These are phyloP conservation scores for Wickerhamomyces sp. DNA, from an alignment of 1,139 yeast species.

Conservation along the genomic window DNA sequence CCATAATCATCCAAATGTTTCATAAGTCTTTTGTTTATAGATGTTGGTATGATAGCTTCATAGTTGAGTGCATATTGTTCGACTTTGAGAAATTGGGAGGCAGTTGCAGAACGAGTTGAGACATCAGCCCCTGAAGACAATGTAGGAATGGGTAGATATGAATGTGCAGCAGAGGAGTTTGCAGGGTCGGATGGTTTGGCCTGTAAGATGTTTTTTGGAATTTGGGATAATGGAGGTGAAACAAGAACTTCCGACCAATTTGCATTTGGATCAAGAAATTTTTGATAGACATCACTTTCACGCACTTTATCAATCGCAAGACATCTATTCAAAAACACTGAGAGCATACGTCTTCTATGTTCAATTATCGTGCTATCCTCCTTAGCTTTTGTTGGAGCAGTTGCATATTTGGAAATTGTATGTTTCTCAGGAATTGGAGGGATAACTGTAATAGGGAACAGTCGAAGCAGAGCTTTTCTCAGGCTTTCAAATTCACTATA, in stretches of 20 bases:
- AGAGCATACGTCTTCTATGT: constrained; percentile 66
- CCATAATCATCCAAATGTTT: constrained; percentile 60
- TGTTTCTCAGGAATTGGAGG: constrained; percentile 94
- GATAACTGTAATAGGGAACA: constrained; percentile 77
- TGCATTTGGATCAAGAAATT: constrained; percentile 76
- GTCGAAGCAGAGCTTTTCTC: constrained; percentile 55
- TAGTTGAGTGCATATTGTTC: constrained; percentile 47
- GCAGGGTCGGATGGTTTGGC: constrained; percentile 46
- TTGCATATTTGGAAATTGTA: constrained; percentile 42
- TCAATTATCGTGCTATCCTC: constrained; percentile 41
- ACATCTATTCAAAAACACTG: constrained; percentile 73
- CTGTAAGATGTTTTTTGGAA: constrained; percentile 44
- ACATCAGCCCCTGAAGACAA: constrained; percentile 27
- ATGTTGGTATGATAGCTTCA: constrained; percentile 44
- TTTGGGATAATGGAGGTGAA: constrained; percentile 44
- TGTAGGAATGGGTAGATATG: constrained; percentile 56
- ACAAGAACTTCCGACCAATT: constrained; percentile 56
- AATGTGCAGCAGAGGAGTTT: constrained; percentile 43
- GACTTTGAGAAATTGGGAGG: constrained; percentile 34
- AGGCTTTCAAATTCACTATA: constrained; percentile 83
- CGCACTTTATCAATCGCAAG: constrained; percentile 49
- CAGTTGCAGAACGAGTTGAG: constrained; percentile 26
- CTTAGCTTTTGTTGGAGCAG: constrained; percentile 44
- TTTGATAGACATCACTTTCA: constrained; percentile 55
- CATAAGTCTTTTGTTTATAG: constrained; percentile 59